Conservation (phyloP, 257 asterid species). For the Solanum megistacrolobum region DNA sequence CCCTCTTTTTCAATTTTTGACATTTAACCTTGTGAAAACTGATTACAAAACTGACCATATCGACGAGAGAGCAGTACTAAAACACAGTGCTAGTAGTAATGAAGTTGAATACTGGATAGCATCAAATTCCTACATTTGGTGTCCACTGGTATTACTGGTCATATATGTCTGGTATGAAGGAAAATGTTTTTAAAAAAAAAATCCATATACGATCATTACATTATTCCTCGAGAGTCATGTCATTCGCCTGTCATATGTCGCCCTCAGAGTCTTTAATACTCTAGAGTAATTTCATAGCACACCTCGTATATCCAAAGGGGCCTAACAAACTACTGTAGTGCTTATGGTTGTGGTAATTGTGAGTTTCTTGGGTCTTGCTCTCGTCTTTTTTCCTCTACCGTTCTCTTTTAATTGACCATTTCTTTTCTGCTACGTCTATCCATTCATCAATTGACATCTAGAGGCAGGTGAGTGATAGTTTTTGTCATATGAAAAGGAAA, state of each 20-base stretch:
- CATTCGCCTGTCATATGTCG: background rate
- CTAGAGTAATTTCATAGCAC: background rate
- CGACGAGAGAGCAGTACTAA: background rate
- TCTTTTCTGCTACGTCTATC: background rate
- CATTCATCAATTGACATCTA: background rate
- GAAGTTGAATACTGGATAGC: background rate
- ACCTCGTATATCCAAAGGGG: background rate
- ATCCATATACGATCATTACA: background rate
- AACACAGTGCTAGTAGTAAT: background rate
- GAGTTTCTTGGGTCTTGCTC: background rate
- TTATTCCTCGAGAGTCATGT: background rate
- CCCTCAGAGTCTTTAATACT: background rate
- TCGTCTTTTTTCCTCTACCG: background rate
- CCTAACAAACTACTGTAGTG: background rate
- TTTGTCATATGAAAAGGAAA: background rate
- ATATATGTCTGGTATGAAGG: background rate
- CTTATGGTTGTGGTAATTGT: background rate
- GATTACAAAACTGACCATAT: background rate
- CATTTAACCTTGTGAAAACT: background rate
- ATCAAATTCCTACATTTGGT: background rate
- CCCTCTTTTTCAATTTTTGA: background rate
- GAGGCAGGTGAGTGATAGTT: background rate
- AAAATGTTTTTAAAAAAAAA: too few relatives aligned
- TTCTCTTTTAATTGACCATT: background rate
- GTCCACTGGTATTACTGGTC: background rate